These are phyloP conservation scores for Hyphodiscus sp. DNA, from an alignment of 2,329 filamentous ascomycete genomes.

Conservation along the genomic window DNA sequence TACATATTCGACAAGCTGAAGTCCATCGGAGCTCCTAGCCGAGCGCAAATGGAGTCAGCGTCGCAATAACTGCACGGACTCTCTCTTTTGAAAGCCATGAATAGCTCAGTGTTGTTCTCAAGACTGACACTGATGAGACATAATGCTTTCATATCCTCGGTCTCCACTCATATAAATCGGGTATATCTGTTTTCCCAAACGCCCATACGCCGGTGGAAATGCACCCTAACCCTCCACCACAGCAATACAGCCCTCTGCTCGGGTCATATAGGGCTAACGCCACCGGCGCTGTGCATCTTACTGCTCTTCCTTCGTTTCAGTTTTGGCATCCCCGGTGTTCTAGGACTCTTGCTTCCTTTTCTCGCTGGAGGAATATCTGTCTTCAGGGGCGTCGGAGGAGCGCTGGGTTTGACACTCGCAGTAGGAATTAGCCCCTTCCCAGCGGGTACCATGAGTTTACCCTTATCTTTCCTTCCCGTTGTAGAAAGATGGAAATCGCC, in stretches of 20 bases:
- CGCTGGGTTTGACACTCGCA: slow-evolving; percentile 12
- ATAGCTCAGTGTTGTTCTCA: too few species aligned
- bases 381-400: slow-evolving; percentile 19
- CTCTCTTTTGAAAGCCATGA: too few species aligned
- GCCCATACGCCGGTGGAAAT: background rate
- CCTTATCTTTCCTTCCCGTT: slow-evolving; percentile 42
- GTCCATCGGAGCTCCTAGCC: too few species aligned
- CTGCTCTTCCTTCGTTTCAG: slow-evolving; percentile 35
- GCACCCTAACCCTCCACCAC: too few species aligned
- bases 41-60: too few species aligned
- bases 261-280: slow-evolving; percentile 18
- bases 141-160: background rate
- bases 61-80: too few species aligned
- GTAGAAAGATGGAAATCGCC: slow-evolving; percentile 60
- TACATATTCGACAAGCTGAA: too few species aligned
- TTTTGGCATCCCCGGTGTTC: slow-evolving; percentile 29
- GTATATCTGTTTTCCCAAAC: background rate
- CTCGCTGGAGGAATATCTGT: slow-evolving; percentile 23
- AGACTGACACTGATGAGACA: background rate
- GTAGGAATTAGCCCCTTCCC: slow-evolving; percentile 12
- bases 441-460: slow-evolving; percentile 19
- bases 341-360: slow-evolving; percentile 28
- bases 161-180: background rate
- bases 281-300: slow-evolving; percentile 11
- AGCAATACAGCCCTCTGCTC: background rate